Evolutionary conservation across 176 grass and related monocot species (phyloP).

Genomic region (Rhynchospora tenuis): DNA sequence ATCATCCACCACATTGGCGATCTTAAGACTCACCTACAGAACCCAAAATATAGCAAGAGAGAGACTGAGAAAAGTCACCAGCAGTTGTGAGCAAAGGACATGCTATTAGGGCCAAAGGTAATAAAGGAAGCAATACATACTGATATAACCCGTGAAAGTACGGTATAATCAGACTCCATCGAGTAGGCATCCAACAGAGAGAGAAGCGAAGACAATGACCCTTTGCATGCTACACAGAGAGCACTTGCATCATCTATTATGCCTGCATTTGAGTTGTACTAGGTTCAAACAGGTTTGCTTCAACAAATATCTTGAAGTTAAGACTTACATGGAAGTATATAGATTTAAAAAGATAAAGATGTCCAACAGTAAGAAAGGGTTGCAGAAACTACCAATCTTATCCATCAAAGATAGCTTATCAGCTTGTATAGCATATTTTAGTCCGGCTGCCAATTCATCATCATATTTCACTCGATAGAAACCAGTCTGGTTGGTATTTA

Average conservation of each 20-base stretch:
- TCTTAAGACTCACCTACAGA: constrained; percentile 46
- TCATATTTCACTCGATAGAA: constrained; percentile 92
- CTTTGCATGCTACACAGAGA: constrained; percentile 57
- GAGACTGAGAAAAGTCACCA: background rate
- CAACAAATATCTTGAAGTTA: constrained; percentile 3
- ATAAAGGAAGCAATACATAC: constrained; percentile 41
- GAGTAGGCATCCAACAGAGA: constrained; percentile 57
- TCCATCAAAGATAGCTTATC: constrained; percentile 68
- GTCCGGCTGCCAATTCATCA: constrained; percentile 51
- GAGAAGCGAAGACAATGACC: constrained; percentile 61
- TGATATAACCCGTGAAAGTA: constrained; percentile 58
- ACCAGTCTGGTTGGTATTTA: constrained; percentile 76
- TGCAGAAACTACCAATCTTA: constrained; percentile 59
- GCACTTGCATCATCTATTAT: constrained; percentile 69
- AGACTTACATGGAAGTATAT: background rate
- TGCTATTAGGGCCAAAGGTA: background rate
- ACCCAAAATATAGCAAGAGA: constrained; percentile 10
- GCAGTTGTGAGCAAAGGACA: background rate
- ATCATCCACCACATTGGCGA: constrained; percentile 58
- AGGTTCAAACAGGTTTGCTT: background rate
- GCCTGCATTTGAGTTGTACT: constrained; percentile 44
- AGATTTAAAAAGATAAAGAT: background rate
- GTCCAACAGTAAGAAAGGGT: background rate
- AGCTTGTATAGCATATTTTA: constrained; percentile 56
- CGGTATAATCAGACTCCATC: constrained; percentile 56